These are phyloP conservation scores for Astrothelium subdiscretum DNA, from an alignment of 495 filamentous ascomycete species.

Conservation along the genomic window DNA sequence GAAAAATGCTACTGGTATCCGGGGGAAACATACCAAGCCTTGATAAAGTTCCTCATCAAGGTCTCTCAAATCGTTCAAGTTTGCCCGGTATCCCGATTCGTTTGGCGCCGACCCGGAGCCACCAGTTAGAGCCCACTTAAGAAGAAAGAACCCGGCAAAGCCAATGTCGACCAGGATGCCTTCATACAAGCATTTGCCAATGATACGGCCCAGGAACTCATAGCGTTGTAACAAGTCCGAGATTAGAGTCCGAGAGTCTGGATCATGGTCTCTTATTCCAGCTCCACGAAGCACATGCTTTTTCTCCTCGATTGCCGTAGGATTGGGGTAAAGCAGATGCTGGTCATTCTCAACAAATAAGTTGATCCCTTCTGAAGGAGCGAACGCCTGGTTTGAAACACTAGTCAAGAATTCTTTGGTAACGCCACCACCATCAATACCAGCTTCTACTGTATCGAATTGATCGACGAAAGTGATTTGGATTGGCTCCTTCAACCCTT, in stretches of 20 bases:
- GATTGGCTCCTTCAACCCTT: conserved; percentile 88
- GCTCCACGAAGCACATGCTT: conserved; percentile 44
- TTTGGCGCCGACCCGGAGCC: conserved; percentile 46
- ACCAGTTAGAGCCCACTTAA: conserved; percentile 81
- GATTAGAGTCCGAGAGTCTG: conserved; percentile 46
- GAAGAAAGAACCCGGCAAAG: conserved; percentile 91
- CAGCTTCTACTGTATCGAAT: conserved; percentile 76
- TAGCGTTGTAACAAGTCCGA: conserved; percentile 59
- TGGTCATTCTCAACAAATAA: conserved; percentile 82
- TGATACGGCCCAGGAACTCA: conserved; percentile 83
- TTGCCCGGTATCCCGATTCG: conserved; percentile 69
- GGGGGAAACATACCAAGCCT: conserved; percentile 45
- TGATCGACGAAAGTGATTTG: conserved; percentile 94
- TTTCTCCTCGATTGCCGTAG: conserved; percentile 61
- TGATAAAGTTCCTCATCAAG: conserved; percentile 90
- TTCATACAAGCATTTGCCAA: conserved; percentile 97
- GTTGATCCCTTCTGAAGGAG: conserved; percentile 32
- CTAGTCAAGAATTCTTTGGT: conserved; percentile 96
- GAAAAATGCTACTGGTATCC: too few species aligned
- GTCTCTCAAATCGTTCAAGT: conserved; percentile 85
- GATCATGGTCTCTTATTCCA: conserved; percentile 40
- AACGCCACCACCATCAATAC: conserved; percentile 93
- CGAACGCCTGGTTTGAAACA: conserved; percentile 79
- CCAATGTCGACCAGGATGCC: conserved; percentile 88
- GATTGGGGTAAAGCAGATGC: conserved; percentile 84